phyloP scores from a whole-genome alignment of 2,329 filamentous ascomycete species.

The Neofusicoccum cordaticola region DNA sequence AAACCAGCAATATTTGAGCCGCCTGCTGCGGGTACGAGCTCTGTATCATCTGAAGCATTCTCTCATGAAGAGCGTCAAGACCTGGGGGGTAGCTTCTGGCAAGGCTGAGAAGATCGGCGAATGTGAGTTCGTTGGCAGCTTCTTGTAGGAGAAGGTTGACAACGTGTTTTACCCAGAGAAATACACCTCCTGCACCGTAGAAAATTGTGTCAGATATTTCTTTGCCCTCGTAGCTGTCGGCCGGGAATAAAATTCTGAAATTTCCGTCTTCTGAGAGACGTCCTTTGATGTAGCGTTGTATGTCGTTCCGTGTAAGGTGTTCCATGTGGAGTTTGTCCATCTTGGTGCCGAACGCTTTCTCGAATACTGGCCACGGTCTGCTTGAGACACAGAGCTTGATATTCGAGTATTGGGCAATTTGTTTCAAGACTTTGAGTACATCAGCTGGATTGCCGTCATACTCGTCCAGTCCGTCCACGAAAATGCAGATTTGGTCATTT shows the following conservation, averaged over 20 bases:
- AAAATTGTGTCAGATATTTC: background rate
- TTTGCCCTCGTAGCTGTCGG: background rate
- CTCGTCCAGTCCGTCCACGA: slow-evolving; percentile 26
- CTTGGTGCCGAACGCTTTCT: slow-evolving; percentile 13
- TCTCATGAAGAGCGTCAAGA: background rate
- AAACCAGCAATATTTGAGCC: background rate
- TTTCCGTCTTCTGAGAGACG: background rate
- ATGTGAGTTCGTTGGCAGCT: background rate
- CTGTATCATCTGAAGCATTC: background rate
- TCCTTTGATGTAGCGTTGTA: background rate
- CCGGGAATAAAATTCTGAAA: background rate
- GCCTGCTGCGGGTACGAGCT: background rate
- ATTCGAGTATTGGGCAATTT: background rate
- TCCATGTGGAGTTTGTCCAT: background rate
- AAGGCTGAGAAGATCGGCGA: background rate
- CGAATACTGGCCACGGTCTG: slow-evolving; percentile 20
- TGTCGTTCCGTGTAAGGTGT: background rate
- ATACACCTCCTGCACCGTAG: background rate
- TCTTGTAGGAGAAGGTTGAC: background rate
- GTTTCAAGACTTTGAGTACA: background rate
- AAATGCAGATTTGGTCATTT: slow-evolving; percentile 16
- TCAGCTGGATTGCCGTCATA: slow-evolving; percentile 19
- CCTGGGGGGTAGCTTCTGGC: background rate
- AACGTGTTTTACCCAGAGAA: slow-evolving; percentile 12
- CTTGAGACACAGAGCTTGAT: slow-evolving; percentile 23